phyloP scores from a whole-genome alignment of 1,284 basidiomycete species.

The Ustilago loliicola region DNA sequence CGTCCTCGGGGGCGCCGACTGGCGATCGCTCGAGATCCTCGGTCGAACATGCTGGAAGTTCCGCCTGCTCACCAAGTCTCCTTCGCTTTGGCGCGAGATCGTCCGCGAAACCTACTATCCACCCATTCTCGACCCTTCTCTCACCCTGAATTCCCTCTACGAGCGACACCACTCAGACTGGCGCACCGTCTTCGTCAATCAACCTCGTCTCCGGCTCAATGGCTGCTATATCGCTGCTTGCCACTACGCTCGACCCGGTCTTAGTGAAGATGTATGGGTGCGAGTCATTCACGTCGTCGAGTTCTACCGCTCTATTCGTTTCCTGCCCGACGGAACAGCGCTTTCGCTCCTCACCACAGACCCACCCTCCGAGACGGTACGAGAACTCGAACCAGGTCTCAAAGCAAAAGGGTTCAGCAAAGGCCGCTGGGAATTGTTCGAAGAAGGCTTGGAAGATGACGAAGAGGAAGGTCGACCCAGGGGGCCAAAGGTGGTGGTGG shows the following conservation, averaged over 20 bases:
- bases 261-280: slow-evolving; percentile 66
- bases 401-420: slow-evolving; percentile 78
- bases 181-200: slow-evolving; percentile 64
- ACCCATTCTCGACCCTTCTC: slow-evolving; percentile 44
- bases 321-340: slow-evolving; percentile 87
- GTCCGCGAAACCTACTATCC: slow-evolving; percentile 61
- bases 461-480: slow-evolving; percentile 39
- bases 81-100: slow-evolving; percentile 61
- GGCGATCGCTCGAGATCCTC: slow-evolving; percentile 60
- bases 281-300: slow-evolving; percentile 67
- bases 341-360: slow-evolving; percentile 89
- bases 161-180: slow-evolving; percentile 54
- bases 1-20: slow-evolving; percentile 63
- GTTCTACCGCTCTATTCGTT: slow-evolving; percentile 85
- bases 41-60: slow-evolving; percentile 65
- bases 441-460: slow-evolving; percentile 52
- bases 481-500: slow-evolving; percentile 61
- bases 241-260: slow-evolving; percentile 64
- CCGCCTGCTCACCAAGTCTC: slow-evolving; percentile 59
- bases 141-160: slow-evolving; percentile 36
- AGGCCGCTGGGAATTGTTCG: slow-evolving; percentile 72
- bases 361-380: slow-evolving; percentile 81
- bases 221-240: slow-evolving; percentile 68
- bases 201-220: slow-evolving; percentile 66
- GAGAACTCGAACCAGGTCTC: slow-evolving; percentile 80